Base-by-base conservation (phyloP, 2,329 filamentous ascomycete species). In the Diaporthe humulicola region DNA sequence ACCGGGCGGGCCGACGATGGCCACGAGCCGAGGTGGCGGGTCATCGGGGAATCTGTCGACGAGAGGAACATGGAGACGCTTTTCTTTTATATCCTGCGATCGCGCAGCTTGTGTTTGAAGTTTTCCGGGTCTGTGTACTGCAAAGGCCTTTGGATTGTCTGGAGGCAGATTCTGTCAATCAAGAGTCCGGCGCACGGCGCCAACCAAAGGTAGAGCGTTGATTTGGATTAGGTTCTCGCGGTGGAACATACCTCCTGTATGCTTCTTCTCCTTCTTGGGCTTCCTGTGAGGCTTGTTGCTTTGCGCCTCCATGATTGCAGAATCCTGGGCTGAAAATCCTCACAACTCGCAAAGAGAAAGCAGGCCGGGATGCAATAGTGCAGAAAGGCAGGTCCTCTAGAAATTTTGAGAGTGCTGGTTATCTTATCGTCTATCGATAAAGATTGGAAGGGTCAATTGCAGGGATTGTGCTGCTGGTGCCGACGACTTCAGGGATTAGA, bases 11-110 rank as follows among this genome's bases (percentile, higher is more conserved):
- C 97, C 97, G 82, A 98, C 96, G 76, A 99, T 96, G 76, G 95
- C 92, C 79, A 98, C 96, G 74, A 99, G 92, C 75, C 97, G 92
- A 74, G 97, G 97, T 36, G 97, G 96, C 22, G 97, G 94, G 86
- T 98, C 97, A 85, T 98, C 96, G 78, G 97, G 96, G 38, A 98
- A 88, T 79, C 97, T 93, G 88, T 99, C 97, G 86, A 98, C 94
- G 83, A 98, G 93, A 58, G 97, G 97, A 25, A 99, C 97, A 88
- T 99, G 97, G 52, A 98, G 89, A 75, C 96, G 92, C 86, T 97
- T 98, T 86, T 99, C 97, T 89, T 95, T 97, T 84, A 98, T 61
- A 89, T 95, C 93, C 81, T 92, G 89, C 75, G 92, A 93, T 81
- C 94, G 88, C 71, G 92, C 92, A 7, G 93, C 94, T 78, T 94